These are phyloP conservation scores for Podospora bellae-mahoneyi DNA, from an alignment of 495 filamentous ascomycete species.

Conservation along the genomic window DNA sequence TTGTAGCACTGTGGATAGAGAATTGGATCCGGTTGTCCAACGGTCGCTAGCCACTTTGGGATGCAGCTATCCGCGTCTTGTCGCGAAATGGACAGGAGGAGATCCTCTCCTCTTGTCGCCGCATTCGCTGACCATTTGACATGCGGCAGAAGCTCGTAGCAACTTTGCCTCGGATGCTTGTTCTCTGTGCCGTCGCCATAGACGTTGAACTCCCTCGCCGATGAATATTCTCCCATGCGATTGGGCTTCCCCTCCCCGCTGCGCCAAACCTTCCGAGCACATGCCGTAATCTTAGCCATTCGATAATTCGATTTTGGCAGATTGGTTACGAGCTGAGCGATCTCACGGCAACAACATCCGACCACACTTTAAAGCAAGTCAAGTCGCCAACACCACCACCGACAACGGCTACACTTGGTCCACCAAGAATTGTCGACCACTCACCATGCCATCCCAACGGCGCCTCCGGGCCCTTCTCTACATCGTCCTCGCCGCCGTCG, in stretches of 20 bases:
- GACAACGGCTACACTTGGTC: neutral
- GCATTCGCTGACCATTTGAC: neutral
- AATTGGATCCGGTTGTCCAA: neutral
- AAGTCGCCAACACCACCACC: neutral
- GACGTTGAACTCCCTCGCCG: neutral
- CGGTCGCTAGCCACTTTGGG: slow-evolving; percentile 11
- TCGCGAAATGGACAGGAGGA: slow-evolving; percentile 2
- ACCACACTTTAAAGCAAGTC: neutral
- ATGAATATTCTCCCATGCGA: neutral
- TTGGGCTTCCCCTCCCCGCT: neutral
- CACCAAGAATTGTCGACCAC: neutral
- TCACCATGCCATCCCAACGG: slow-evolving; percentile 67
- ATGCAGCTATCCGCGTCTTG: slow-evolving; percentile 10
- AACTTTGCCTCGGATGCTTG: neutral
- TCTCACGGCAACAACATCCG: neutral
- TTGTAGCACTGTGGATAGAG: neutral
- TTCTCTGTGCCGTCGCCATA: neutral
- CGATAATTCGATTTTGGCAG: neutral
- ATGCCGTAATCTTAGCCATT: neutral
- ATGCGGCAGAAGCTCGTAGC: neutral
- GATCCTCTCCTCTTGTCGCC: neutral
- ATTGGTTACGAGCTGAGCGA: neutral
- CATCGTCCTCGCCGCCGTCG: slow-evolving; percentile 53
- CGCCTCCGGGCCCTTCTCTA: slow-evolving; percentile 60
- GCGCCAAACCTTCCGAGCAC: neutral